Base-by-base conservation (phyloP, 495 filamentous ascomycete genomes). In the Penicillium tannophilum region DNA sequence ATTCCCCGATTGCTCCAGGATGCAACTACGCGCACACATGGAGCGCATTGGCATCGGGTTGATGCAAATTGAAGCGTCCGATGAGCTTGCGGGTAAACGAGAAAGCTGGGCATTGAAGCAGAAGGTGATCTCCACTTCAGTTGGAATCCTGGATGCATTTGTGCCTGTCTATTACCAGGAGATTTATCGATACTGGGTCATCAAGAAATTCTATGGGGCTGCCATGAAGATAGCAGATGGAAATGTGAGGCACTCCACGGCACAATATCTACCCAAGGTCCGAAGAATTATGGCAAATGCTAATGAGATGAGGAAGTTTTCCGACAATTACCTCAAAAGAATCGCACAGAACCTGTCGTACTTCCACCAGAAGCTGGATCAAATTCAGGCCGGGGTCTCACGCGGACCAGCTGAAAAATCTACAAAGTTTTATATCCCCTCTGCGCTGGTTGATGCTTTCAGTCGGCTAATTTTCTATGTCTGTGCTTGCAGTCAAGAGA, bases 201-300 rank as follows among this genome's bases (percentile, higher is more conserved):
- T 54, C 43, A 54, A 42, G 57, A 59, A 59, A 23, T 59, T 59
- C 10, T 54, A 49, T 12, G 57, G 57, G 26, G 57, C 57, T 20
- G 12, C 48, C 20, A 23, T 59, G 33, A 19, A 14, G 16, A 30
- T 59, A 1, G 16, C 42, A 2, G 12, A 23, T n/a, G 41, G 41
- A 7, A 6, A 54, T 16, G 57, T 59, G 6, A 47, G 57, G 9
- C 4, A 26, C 39, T 14, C 16, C 14, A 44, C 6, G 42, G 42
- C 8, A 10, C 8, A 44, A 44, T n/a, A 42, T 20, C 31, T 33
- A 33, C 31, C 31, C 31, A 33, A 1, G 31, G 31, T 33, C 31
- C 10, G 6, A 11, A 33, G 4, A 4, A 1, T 23, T 33, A 33
- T 33, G 1, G 10, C 6, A 33, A 33, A 33, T 33, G 31, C 31